Conservation (phyloP, 2,329 filamentous ascomycete species). For the Ascochyta lentis region DNA sequence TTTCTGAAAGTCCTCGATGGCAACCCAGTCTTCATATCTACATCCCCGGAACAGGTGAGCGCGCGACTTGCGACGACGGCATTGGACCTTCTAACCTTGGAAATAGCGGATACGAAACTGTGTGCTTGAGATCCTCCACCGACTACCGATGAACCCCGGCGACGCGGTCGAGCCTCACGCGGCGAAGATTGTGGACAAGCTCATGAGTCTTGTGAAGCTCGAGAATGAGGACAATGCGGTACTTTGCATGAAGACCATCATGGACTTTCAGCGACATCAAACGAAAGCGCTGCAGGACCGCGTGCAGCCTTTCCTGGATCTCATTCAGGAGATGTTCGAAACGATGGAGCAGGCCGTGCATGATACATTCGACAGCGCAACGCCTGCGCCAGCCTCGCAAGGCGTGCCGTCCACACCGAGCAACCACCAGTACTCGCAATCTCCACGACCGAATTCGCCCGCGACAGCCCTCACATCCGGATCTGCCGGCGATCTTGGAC, state of each 20-base stretch:
- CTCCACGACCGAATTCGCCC: conserved; percentile 87
- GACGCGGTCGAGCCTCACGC: conserved; percentile 90
- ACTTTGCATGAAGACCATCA: conserved; percentile 97
- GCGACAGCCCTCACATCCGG: conserved; percentile 81
- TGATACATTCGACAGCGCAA: conserved; percentile 87
- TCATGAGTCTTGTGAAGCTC: conserved; percentile 84
- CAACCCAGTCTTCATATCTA: conserved; percentile 88
- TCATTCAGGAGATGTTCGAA: conserved; percentile 96
- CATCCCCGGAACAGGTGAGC: conserved; percentile 83
- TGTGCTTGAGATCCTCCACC: conserved; percentile 91
- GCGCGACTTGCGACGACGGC: conserved; percentile 14
- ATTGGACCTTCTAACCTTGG: conserved; percentile 18
- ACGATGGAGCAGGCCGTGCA: conserved; percentile 94
- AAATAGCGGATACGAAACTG: conserved; percentile 82
- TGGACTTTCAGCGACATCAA: conserved; percentile 94
- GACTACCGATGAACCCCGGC: conserved; percentile 75
- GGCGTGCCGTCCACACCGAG: conserved; percentile 69
- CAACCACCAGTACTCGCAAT: conserved; percentile 75
- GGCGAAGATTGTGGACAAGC: conserved; percentile 83
- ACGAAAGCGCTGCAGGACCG: conserved; percentile 79
- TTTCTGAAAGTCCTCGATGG: conserved; percentile 86
- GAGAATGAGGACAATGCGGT: conserved; percentile 99
- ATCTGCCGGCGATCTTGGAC: conserved; percentile 72
- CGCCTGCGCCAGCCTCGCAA: conserved; percentile 59
- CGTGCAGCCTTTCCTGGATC: conserved; percentile 85